Evolutionary conservation across 2,329 filamentous ascomycete genomes (phyloP), one percentile per base, ranked within the genome.

Genomic region (Trichoderma sp.): DNA sequence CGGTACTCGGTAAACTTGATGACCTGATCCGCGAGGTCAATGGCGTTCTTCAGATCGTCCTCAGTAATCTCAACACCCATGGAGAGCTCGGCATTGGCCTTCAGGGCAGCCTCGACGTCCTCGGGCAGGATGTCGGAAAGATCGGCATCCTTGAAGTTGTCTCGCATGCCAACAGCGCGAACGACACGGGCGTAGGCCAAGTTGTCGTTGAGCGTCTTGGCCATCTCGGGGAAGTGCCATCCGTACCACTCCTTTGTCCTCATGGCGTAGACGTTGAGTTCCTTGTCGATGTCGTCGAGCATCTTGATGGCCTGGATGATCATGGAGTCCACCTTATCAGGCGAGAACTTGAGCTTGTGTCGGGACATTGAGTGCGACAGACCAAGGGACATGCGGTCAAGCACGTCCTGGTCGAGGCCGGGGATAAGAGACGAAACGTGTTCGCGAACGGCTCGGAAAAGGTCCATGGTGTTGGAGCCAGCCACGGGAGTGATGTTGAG

Each of bases 191-290:
- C 89, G 77, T 97, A 99, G 69, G 93, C 93, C 68, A 97, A 82
- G 80, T 99, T 99, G 84, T 99, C 95, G 78, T 96, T 96, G 71
- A 97, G 85, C 75, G 98, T 97, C 81, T 93, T 94, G 75, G 92
- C 93, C 85, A 99, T 88, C 82, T 99, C 95, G 47, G 95, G 95
- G 83, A 98, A 99, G 80, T 98, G 95, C 95, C 95, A 99, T 74
- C 95, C 95, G 77, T 99, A 99, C 95, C 95, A 99, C 80, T 99
- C 95, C 88, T 98, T 98, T 68, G 97, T 93, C 78, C 95, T 87
- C 95, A 99, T 99, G 69, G 95, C 94, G 76, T 97, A 98, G 72
- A 92, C 95, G 83, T 99, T 99, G 69, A 99, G 84, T 80, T 99
- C 95, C 85, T 99, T 99, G 83, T 99, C 95, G 68, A 99, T 83